phyloP scores from a whole-genome alignment of 352 stramenopile genomes.

The Pythium myriotylum region DNA sequence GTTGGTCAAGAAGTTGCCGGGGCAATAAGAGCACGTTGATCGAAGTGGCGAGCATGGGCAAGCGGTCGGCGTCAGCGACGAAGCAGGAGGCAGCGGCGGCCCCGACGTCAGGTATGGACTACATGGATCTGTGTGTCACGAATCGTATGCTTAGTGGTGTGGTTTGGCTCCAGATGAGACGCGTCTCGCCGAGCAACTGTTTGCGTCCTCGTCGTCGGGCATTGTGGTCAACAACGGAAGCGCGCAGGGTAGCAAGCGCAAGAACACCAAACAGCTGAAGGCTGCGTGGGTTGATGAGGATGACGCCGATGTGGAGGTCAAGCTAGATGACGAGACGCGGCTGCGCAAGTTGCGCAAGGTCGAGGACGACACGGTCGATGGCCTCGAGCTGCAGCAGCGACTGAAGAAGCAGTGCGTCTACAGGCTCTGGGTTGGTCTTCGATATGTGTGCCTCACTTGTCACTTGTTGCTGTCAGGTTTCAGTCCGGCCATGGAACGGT shows the following conservation, averaged over 20 bases:
- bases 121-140: too few species aligned
- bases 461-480: slow-evolving; percentile 35
- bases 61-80: slow-evolving; percentile 35
- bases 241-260: slow-evolving; percentile 32
- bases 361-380: slow-evolving; percentile 62
- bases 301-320: slow-evolving; percentile 73
- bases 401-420: slow-evolving; percentile 79
- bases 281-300: slow-evolving; percentile 89
- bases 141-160: neutral
- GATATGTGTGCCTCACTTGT: too few species aligned
- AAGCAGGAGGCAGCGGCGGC: slow-evolving; percentile 11
- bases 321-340: slow-evolving; percentile 64
- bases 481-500: slow-evolving; percentile 54
- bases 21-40: slow-evolving; percentile 11
- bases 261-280: slow-evolving; percentile 38
- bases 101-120: slow-evolving; percentile 23
- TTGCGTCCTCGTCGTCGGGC: slow-evolving; percentile 25
- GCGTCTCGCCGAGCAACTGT: slow-evolving; percentile 58
- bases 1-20: slow-evolving; percentile 21
- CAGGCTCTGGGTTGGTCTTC: too few species aligned
- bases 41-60: slow-evolving; percentile 43
- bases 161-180: slow-evolving; percentile 43
- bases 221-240: slow-evolving; percentile 10
- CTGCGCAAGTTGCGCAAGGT: slow-evolving; percentile 86
- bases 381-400: slow-evolving; percentile 73